These are phyloP conservation scores for Quercus mongolica DNA, from an alignment of 306 rosid species.

Conservation along the genomic window DNA sequence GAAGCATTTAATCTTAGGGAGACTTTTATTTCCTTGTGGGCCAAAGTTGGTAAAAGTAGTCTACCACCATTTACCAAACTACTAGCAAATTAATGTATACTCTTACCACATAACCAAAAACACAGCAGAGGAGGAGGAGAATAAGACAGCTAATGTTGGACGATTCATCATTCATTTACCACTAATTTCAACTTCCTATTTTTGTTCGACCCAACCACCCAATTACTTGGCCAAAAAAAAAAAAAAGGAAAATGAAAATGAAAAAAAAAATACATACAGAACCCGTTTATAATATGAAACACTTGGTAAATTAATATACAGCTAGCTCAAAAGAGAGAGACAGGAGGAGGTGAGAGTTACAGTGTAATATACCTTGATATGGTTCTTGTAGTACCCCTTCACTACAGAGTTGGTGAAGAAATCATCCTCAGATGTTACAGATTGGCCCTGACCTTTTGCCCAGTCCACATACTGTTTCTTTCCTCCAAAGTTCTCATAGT, in stretches of 20 bases:
- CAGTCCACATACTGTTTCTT: constrained; percentile 90
- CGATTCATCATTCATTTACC: neutral
- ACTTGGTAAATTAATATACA: neutral
- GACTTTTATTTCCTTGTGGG: too few species aligned
- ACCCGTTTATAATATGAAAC: neutral
- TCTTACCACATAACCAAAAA: neutral
- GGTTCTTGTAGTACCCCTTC: constrained; percentile 78
- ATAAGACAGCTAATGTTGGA: neutral
- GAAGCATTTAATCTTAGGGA: neutral
- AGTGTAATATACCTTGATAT: constrained; percentile 48
- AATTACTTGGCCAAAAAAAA: neutral
- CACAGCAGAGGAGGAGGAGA: neutral
- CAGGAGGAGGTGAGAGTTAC: too few species aligned
- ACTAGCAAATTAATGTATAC: neutral
- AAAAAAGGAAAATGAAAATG: accelerated
- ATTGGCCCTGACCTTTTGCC: constrained; percentile 81
- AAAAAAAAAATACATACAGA: neutral
- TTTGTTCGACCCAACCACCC: neutral
- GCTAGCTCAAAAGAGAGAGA: too few species aligned
- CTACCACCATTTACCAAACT: neutral
- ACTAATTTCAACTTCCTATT: neutral
- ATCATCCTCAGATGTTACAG: constrained; percentile 69
- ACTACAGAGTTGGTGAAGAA: constrained; percentile 68
- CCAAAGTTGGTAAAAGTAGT: neutral
- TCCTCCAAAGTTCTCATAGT: constrained; percentile 73